These are phyloP conservation scores for Microcyclospora pomicola DNA, from an alignment of 2,329 filamentous ascomycete genomes.

Conservation along the genomic window DNA sequence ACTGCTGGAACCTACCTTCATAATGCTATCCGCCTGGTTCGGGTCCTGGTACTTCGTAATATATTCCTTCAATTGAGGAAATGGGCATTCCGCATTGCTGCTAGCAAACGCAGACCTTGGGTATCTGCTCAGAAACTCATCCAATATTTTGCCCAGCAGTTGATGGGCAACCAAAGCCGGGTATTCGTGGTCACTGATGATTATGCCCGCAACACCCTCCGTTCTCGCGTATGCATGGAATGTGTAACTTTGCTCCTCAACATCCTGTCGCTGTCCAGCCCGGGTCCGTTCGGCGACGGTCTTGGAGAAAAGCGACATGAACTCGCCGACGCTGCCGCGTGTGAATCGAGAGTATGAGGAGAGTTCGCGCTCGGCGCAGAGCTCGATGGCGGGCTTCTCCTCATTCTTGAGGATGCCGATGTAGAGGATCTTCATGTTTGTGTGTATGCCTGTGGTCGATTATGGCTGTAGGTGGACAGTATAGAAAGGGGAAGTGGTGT, in stretches of 20 bases:
- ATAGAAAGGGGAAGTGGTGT: too few relatives aligned
- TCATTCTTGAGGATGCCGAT: slow-evolving; percentile 78
- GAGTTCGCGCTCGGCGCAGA: slow-evolving; percentile 64
- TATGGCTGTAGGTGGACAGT: too few relatives aligned
- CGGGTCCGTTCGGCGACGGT: slow-evolving; percentile 75
- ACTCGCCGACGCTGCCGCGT: slow-evolving; percentile 44
- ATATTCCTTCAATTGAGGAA: slow-evolving; percentile 70
- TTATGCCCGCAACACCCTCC: slow-evolving; percentile 34
- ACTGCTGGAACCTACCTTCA: slow-evolving; percentile 18
- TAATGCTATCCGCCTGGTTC: slow-evolving; percentile 73
- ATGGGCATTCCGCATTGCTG: slow-evolving; percentile 38
- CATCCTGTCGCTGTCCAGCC: slow-evolving; percentile 60
- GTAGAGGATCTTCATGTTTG: slow-evolving; percentile 72
- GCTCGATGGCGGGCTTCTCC: slow-evolving; percentile 59
- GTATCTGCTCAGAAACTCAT: slow-evolving; percentile 71
- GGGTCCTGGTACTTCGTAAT: slow-evolving; percentile 72
- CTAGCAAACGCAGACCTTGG: slow-evolving; percentile 54
- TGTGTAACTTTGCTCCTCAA: slow-evolving; percentile 69
- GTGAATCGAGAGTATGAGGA: slow-evolving; percentile 71
- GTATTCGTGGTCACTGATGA: slow-evolving; percentile 36
- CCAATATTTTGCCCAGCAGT: slow-evolving; percentile 71
- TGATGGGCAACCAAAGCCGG: slow-evolving; percentile 68
- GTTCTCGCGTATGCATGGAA: slow-evolving; percentile 34
- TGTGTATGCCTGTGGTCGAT: neutral
- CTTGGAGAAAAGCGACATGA: slow-evolving; percentile 77